phyloP scores from a whole-genome alignment of 805 yeast genomes.

The Metschnikowia koreensis region DNA sequence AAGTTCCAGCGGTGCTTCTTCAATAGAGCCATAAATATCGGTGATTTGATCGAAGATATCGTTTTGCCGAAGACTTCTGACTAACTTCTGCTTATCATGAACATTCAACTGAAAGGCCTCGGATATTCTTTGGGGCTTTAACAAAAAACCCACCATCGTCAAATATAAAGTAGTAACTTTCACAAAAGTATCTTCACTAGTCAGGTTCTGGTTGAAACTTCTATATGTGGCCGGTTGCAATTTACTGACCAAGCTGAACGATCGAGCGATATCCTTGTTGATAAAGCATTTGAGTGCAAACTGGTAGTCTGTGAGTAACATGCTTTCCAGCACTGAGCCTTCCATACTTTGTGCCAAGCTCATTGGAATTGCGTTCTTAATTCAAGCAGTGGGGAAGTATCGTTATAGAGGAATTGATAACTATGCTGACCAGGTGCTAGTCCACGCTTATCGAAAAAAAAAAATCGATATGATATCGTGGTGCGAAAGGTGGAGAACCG shows the following conservation, averaged over 20 bases:
- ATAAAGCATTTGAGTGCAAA: constrained; percentile 39
- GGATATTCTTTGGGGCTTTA: constrained; percentile 7
- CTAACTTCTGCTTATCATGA: constrained; percentile 12
- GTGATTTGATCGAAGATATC: constrained; percentile 19
- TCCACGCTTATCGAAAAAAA: no score
- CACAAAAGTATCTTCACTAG: constrained; percentile 29
- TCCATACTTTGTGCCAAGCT: constrained; percentile 4
- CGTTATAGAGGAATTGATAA: no score
- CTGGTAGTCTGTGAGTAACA: constrained; percentile 23
- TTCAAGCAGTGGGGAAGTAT: no score
- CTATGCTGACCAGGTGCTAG: no score
- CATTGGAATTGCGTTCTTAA: not conserved
- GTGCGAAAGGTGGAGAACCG: constrained; percentile 5
- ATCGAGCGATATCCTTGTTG: constrained; percentile 35
- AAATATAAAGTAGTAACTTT: constrained; percentile 37
- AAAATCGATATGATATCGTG: not conserved
- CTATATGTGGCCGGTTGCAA: constrained; percentile 23
- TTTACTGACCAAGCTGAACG: constrained; percentile 27
- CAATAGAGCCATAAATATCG: constrained; percentile 20
- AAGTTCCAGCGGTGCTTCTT: constrained; percentile 31
- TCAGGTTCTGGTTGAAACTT: constrained; percentile 23
- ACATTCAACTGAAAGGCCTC: constrained; percentile 7
- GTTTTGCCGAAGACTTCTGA: constrained; percentile 18
- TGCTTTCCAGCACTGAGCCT: constrained; percentile 14
- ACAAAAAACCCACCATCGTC: constrained; percentile 32